Evolutionary conservation across 2,329 filamentous ascomycete species (phyloP).

Genomic region (Lecanicillium sp.): DNA sequence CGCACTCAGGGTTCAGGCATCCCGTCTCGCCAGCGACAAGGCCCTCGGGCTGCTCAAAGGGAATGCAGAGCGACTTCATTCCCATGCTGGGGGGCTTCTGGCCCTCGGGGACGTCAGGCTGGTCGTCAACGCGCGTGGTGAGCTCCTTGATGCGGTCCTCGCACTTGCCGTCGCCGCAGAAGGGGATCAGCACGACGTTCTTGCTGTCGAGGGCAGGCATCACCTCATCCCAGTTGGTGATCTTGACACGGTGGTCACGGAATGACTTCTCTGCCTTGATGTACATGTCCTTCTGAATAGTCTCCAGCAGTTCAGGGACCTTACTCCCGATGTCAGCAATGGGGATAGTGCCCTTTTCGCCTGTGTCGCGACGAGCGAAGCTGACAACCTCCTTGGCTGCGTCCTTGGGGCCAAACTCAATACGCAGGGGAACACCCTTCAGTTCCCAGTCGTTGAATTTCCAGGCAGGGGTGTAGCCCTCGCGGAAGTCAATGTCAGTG

Average conservation of each 20-base stretch:
- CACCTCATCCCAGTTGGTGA: slow-evolving; percentile 87
- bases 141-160: slow-evolving; percentile 94
- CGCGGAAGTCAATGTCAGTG: slow-evolving; percentile 73
- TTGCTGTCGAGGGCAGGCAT: slow-evolving; percentile 83
- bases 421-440: slow-evolving; percentile 85
- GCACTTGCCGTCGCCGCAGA: slow-evolving; percentile 74
- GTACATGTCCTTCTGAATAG: slow-evolving; percentile 80
- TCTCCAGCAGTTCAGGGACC: slow-evolving; percentile 76
- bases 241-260: slow-evolving; percentile 68
- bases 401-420: slow-evolving; percentile 96
- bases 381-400: slow-evolving; percentile 78
- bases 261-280: slow-evolving; percentile 70
- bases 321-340: slow-evolving; percentile 65
- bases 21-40: slow-evolving; percentile 76
- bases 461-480: slow-evolving; percentile 89
- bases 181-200: slow-evolving; percentile 87
- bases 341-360: slow-evolving; percentile 72
- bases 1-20: slow-evolving; percentile 86
- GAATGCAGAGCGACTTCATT: slow-evolving; percentile 65
- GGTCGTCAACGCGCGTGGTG: slow-evolving; percentile 67
- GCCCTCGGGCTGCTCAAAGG: slow-evolving; percentile 77
- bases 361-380: slow-evolving; percentile 79
- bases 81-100: slow-evolving; percentile 52
- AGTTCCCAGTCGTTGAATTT: slow-evolving; percentile 99
- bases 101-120: slow-evolving; percentile 42